Conservation (phyloP, 2,329 filamentous ascomycete genomes). For the Neofusicoccum sp. region DNA sequence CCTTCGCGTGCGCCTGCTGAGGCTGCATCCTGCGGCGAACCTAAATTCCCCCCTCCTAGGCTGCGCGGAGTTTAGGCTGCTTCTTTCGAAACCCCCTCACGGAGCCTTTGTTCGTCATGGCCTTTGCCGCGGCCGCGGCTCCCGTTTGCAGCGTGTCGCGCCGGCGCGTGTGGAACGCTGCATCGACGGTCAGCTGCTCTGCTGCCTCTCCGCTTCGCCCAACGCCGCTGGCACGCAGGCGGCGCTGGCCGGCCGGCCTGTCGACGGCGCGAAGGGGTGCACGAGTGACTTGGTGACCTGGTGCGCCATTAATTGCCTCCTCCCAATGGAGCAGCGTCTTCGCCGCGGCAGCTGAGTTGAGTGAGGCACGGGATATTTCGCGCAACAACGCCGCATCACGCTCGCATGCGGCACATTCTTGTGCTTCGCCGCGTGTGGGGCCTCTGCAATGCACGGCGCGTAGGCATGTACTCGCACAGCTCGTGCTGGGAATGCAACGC, state of each 20-base stretch:
- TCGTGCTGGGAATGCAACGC: no score
- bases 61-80: not conserved
- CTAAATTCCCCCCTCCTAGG: not conserved
- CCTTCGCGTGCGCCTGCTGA: not conserved
- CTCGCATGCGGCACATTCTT: no score
- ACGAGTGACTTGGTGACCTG: no score
- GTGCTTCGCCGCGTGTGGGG: no score
- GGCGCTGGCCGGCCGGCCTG: not conserved
- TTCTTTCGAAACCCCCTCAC: not conserved
- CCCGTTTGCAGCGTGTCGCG: not conserved
- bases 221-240: not conserved
- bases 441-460: no score
- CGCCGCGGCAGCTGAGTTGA: no score
- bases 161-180: not conserved
- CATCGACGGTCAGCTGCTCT: not conserved
- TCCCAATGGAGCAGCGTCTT: no score
- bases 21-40: slow-evolving; percentile 8
- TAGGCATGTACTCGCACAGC: no score
- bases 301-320: no score
- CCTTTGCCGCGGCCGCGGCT: not conserved
- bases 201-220: not conserved
- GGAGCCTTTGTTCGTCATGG: not conserved
- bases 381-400: no score
- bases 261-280: no score
- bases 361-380: no score